Conservation (phyloP, 2,329 filamentous ascomycete species). For the Alternaria dauci region DNA sequence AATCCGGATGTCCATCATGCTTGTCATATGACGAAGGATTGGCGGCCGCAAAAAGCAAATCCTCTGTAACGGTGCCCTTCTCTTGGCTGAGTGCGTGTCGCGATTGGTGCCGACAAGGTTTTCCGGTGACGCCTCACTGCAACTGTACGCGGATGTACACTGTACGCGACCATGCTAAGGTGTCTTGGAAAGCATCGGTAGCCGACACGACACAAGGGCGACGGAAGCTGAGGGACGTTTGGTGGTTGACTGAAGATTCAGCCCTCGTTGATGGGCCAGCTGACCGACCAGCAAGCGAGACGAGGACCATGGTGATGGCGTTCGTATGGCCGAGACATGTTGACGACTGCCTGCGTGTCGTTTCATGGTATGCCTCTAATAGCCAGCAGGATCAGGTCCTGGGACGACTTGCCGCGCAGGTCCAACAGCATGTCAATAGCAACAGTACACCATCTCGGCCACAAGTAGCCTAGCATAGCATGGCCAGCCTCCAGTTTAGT, state of each 20-base stretch:
- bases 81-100: slow-evolving; percentile 13
- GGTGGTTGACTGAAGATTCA: slow-evolving; percentile 25
- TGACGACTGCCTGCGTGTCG: slow-evolving; percentile 23
- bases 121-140: slow-evolving; percentile 33
- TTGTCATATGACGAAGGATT: slow-evolving; percentile 33
- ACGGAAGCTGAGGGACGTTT: slow-evolving; percentile 22
- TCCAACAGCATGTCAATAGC: slow-evolving; percentile 15
- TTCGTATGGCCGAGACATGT: slow-evolving; percentile 30
- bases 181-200: slow-evolving; percentile 15
- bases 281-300: slow-evolving; percentile 25
- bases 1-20: slow-evolving; percentile 16
- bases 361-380: slow-evolving; percentile 23
- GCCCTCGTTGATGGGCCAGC: slow-evolving; percentile 23
- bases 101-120: slow-evolving; percentile 7
- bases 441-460: slow-evolving; percentile 18
- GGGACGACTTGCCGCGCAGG: slow-evolving; percentile 16
- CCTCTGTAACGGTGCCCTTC: slow-evolving; percentile 26
- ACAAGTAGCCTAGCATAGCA: slow-evolving; percentile 21
- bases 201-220: slow-evolving; percentile 24
- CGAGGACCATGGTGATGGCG: slow-evolving; percentile 10
- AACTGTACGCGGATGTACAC: slow-evolving; percentile 14
- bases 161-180: slow-evolving; percentile 13
- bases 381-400: slow-evolving; percentile 10
- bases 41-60: slow-evolving; percentile 33
- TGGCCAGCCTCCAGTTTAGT: slow-evolving; percentile 7